Percentiles rank a stretch among this genome's conserved stretches.
Evolutionary conservation across 176 grass and related monocot genomes (phyloP).

Genomic region (Cocos nucifera): DNA sequence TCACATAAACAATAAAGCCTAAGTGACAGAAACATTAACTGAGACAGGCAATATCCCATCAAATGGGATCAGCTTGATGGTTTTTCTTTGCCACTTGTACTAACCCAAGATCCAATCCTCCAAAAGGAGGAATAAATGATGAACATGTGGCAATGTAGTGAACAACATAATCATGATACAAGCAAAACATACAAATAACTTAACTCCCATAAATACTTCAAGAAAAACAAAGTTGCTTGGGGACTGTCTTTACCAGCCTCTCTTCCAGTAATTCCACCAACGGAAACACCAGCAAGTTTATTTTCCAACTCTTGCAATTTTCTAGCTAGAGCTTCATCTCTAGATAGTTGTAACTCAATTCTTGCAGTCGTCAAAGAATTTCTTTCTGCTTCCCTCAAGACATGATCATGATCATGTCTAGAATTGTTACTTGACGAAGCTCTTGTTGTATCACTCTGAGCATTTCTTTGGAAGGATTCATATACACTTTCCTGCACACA

Average conservation of each 20-base stretch:
- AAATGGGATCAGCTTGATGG: too few relatives aligned
- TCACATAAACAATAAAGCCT: too few relatives aligned
- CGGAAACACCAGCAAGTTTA: background rate
- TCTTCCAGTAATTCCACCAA: slow-evolving; percentile 1
- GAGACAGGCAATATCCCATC: too few relatives aligned
- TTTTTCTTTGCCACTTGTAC: too few relatives aligned
- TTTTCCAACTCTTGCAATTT: slow-evolving; percentile 6
- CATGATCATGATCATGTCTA: slow-evolving; percentile 22
- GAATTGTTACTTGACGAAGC: slow-evolving; percentile 28
- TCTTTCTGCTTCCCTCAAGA: background rate
- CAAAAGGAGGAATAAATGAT: too few relatives aligned
- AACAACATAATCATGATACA: too few relatives aligned
- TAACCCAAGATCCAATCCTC: too few relatives aligned
- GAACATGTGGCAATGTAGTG: too few relatives aligned
- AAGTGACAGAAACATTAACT: too few relatives aligned
- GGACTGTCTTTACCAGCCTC: background rate
- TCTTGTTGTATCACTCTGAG: slow-evolving; percentile 19
- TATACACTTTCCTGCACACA: slow-evolving; percentile 57
- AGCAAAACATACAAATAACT: too few relatives aligned
- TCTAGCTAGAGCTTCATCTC: slow-evolving; percentile 3
- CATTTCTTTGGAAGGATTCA: slow-evolving; percentile 60
- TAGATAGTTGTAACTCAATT: background rate
- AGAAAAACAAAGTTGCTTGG: background rate
- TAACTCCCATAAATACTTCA: background rate
- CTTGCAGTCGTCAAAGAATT: background rate